These are phyloP conservation scores for Penicillium sp. DNA, from an alignment of 2,329 filamentous ascomycete species.

Conservation along the genomic window DNA sequence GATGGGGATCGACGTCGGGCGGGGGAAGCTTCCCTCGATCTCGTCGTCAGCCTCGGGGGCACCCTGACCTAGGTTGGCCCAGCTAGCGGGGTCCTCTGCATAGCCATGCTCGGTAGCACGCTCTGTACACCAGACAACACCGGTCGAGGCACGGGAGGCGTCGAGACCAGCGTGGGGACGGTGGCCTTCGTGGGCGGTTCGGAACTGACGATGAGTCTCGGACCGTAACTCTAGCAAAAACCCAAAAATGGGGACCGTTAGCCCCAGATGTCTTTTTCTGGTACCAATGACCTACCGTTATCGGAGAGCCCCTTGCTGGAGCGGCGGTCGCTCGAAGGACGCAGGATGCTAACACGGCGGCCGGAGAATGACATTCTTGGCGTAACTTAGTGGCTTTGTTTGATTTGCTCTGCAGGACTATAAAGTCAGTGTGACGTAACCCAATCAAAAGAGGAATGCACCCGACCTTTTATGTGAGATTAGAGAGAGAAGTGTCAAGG, in stretches of 20 bases:
- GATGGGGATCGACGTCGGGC: slow-evolving; percentile 76
- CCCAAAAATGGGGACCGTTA: not conserved
- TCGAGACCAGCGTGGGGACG: slow-evolving; percentile 89
- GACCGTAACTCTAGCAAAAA: slow-evolving; percentile 68
- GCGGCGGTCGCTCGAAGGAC: slow-evolving; percentile 36
- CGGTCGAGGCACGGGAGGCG: slow-evolving; percentile 81
- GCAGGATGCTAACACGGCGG: slow-evolving; percentile 46
- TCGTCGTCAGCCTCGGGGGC: slow-evolving; percentile 93
- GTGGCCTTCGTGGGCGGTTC: slow-evolving; percentile 85
- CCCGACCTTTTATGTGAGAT: not conserved
- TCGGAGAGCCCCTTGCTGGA: slow-evolving; percentile 47
- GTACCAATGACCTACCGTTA: slow-evolving; percentile 39
- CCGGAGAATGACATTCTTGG: slow-evolving; percentile 48
- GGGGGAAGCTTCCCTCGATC: slow-evolving; percentile 83
- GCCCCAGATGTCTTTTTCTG: not conserved
- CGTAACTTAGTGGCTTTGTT: not conserved
- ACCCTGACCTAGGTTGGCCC: slow-evolving; percentile 94
- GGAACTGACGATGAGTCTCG: slow-evolving; percentile 85
- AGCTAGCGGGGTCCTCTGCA: slow-evolving; percentile 73
- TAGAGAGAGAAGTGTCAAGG: not conserved
- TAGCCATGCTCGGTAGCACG: slow-evolving; percentile 87
- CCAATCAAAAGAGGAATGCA: not conserved
- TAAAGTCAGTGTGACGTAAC: not conserved
- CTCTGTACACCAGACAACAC: slow-evolving; percentile 75
- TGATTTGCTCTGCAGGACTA: not conserved